These are phyloP conservation scores for Thalassiosira mediterranea DNA, from an alignment of 352 stramenopile species.

Conservation along the genomic window DNA sequence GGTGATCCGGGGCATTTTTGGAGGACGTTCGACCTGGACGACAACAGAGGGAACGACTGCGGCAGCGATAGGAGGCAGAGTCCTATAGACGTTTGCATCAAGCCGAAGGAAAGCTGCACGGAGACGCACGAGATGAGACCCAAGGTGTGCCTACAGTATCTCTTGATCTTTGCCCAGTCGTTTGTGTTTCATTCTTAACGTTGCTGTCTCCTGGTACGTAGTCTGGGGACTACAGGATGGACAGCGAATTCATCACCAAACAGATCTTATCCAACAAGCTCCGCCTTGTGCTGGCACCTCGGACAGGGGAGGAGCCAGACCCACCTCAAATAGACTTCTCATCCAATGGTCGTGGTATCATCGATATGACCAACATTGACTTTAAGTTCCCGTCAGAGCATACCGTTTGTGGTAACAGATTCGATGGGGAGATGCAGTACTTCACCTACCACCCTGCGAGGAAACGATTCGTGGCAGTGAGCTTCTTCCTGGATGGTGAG, in stretches of 20 bases:
- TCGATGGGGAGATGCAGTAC: conserved; percentile 82
- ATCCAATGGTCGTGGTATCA: conserved; percentile 3
- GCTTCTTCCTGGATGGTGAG: conserved; percentile 42
- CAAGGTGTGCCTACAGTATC: conserved; percentile 48
- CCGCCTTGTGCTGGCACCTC: conserved; percentile 20
- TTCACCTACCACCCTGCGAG: conserved; percentile 58
- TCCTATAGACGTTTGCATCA: conserved; percentile 74
- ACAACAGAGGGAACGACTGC: conserved; percentile 8
- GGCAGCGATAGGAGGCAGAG: conserved; percentile 42
- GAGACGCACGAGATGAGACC: conserved; percentile 74
- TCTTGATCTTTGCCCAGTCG: no score
- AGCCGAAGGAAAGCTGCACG: conserved; percentile 29
- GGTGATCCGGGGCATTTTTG: background rate
- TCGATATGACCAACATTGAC: conserved; percentile 72
- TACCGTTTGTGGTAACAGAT: conserved; percentile 60
- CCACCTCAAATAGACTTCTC: conserved; percentile 72
- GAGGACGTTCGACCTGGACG: conserved; percentile 6
- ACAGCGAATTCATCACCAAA: conserved; percentile 40
- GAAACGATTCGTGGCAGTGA: conserved; percentile 33
- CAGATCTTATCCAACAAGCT: conserved; percentile 56
- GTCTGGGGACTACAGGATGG: conserved; percentile 58
- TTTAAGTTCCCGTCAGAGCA: conserved; percentile 81
- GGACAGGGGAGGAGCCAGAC: conserved; percentile 63
- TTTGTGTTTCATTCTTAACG: no score
- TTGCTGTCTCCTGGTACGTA: no score